Evolutionary conservation across 129 eudicot species (phyloP), one percentile per base, ranked within the genome.

Genomic region (Flaveria bidentis): DNA sequence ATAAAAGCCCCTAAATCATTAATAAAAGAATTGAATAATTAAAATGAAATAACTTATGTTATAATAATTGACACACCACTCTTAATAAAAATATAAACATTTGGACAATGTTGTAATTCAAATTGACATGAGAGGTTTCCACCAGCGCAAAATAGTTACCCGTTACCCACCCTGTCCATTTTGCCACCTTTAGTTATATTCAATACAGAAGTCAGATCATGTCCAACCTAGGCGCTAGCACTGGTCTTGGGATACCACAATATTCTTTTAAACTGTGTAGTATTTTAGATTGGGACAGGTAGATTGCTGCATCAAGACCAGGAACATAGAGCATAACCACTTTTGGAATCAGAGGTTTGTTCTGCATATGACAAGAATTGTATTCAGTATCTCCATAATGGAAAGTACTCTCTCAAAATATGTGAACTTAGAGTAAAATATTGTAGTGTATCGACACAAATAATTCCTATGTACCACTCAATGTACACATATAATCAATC

Each of bases 301-400:
- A 94, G 65, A 94, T 76, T 61, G 96, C 96, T 13, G 97, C 97
- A 82, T 94, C 99, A 73, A 94, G 99, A 57, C 99, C 97, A 65
- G 99, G 99, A 78, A 94, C 85, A 86, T 91, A 89, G 45, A 94
- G 85, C 96, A 94, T 85, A 30, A 86, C 93, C 85, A 94, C 96
- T 76, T 94, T 94, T 1, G 94, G 90, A 72, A 94, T 94, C 82
- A 94, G 72, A 53, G 99, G 99, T 80, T 94, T 94, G 88, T 94
- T 94, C 99, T 94, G 96, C 91, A 86, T 16, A 73, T 63, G 26
- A 81, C 22, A 80, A 66, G 51, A 76, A 58, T 9, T 16, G 5
- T 36, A 52, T 33, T 81, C 78, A 69, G 80, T 45, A 76, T 63
- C 23, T 39, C 57, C 49, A 28, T 23, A 44, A 74, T 25, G 18